Evolutionary conservation across 148 eudicot species (phyloP).

Genomic region (Heliosperma pusillum): DNA sequence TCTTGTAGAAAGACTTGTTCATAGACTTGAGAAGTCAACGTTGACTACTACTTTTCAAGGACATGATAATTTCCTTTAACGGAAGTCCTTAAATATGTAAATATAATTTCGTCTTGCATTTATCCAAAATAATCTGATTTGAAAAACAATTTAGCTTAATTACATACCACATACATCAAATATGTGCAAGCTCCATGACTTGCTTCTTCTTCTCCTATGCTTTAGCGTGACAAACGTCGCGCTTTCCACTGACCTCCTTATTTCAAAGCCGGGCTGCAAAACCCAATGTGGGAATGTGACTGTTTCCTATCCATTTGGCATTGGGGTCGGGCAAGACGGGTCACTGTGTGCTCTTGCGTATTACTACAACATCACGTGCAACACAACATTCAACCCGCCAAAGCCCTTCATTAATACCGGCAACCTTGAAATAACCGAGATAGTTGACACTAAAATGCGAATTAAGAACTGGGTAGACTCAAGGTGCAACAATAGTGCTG

Average conservation of each 20-base stretch:
- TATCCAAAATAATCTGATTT: no score
- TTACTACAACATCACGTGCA: slow-evolving; percentile 32
- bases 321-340: slow-evolving; percentile 26
- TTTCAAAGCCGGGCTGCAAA: not conserved
- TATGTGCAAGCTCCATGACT: slow-evolving; percentile 2
- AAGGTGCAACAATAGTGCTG: slow-evolving; percentile 17
- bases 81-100: not conserved
- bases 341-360: slow-evolving; percentile 22
- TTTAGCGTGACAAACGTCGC: not conserved
- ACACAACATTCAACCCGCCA: slow-evolving; percentile 28
- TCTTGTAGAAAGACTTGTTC: not conserved
- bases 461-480: slow-evolving; percentile 11
- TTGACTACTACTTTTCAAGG: not conserved
- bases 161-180: not conserved
- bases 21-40: not conserved
- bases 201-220: not conserved
- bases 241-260: not conserved
- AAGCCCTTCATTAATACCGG: slow-evolving; percentile 13
- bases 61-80: not conserved
- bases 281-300: not conserved
- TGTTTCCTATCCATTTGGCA: slow-evolving; percentile 47
- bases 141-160: not conserved
- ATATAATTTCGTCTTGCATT: not conserved
- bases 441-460: slow-evolving; percentile 24
- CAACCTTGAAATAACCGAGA: slow-evolving; percentile 9